Conservation (phyloP, 306 rosid genomes). For the Chamaecrista fasciculata region DNA sequence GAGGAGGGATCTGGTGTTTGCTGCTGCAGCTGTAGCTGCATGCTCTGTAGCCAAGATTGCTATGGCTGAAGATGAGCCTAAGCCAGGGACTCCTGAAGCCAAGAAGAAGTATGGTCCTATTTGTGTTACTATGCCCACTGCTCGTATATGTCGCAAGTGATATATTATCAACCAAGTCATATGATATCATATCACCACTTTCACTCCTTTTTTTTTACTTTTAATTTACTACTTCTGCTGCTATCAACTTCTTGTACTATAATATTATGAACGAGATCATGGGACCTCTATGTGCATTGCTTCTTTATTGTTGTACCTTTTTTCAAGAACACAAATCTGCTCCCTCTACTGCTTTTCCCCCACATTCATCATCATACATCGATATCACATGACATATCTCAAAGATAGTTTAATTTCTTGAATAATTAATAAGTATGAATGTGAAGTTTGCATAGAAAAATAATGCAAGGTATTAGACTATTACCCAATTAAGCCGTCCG, state of each 20-base stretch:
- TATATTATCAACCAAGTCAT: too few relatives aligned
- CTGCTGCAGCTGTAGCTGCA: slow-evolving; percentile 45
- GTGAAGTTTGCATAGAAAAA: too few relatives aligned
- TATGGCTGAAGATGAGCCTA: slow-evolving; percentile 53
- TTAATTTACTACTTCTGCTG: neutral
- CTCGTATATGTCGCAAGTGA: slow-evolving; percentile 61
- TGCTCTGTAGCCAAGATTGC: slow-evolving; percentile 51
- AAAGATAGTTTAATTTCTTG: too few relatives aligned
- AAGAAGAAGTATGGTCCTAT: slow-evolving; percentile 51
- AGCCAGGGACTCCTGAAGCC: slow-evolving; percentile 46
- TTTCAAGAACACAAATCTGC: neutral
- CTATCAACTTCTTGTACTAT: slow-evolving; percentile 4
- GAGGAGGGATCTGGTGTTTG: slow-evolving; percentile 54
- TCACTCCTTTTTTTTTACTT: neutral
- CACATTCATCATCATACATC: too few relatives aligned
- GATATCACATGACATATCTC: too few relatives aligned
- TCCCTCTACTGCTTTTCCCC: too few relatives aligned
- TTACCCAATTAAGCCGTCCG: too few relatives aligned
- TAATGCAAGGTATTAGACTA: neutral
- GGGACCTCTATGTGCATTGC: too few relatives aligned
- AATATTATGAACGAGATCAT: too few relatives aligned
- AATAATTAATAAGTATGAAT: too few relatives aligned
- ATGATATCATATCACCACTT: neutral
- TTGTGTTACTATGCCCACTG: slow-evolving; percentile 68
- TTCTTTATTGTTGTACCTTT: neutral